Evolutionary conservation across 352 stramenopile genomes (phyloP).

Genomic region (Globisporangium nagaii): DNA sequence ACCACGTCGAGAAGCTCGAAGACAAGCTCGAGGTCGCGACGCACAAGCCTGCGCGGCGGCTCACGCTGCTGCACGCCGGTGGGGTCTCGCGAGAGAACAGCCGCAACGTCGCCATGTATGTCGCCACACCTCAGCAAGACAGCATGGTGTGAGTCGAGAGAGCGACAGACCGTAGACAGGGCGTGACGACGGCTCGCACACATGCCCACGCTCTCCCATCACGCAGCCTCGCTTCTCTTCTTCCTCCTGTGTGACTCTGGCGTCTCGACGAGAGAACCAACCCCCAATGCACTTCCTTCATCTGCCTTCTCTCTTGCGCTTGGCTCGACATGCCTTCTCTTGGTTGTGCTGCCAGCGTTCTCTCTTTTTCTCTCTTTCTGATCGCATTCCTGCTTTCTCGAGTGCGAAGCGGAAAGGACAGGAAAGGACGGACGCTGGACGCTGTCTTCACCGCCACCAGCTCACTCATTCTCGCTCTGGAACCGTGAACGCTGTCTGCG

Average conservation of each 20-base stretch:
- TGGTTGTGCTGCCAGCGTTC: neutral
- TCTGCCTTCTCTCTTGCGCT: too few species aligned
- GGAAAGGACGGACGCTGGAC: neutral
- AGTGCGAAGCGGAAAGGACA: neutral
- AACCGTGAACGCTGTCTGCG: neutral
- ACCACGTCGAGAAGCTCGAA: slow-evolving; percentile 41
- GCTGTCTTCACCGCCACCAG: neutral
- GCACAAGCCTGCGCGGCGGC: slow-evolving; percentile 25
- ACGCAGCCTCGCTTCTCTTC: neutral
- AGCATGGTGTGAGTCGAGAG: slow-evolving; percentile 7
- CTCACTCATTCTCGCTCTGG: neutral
- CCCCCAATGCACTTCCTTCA: slow-evolving; percentile 4
- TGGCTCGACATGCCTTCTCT: too few species aligned
- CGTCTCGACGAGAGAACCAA: neutral
- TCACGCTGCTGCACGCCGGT: slow-evolving; percentile 15
- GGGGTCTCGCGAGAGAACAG: slow-evolving; percentile 17
- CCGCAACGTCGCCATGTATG: slow-evolving; percentile 2
- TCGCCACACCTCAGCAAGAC: slow-evolving; percentile 8
- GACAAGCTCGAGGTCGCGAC: slow-evolving; percentile 41
- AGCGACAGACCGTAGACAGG: slow-evolving; percentile 5
- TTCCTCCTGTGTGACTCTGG: neutral
- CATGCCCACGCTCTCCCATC: too few species aligned
- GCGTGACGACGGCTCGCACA: neutral
- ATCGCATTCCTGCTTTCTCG: neutral
- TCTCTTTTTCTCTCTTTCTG: too few species aligned